Evolutionary conservation across 306 rosid species (phyloP), one percentile per base, ranked within the genome.

Genomic region (Hippophae rhamnoides): DNA sequence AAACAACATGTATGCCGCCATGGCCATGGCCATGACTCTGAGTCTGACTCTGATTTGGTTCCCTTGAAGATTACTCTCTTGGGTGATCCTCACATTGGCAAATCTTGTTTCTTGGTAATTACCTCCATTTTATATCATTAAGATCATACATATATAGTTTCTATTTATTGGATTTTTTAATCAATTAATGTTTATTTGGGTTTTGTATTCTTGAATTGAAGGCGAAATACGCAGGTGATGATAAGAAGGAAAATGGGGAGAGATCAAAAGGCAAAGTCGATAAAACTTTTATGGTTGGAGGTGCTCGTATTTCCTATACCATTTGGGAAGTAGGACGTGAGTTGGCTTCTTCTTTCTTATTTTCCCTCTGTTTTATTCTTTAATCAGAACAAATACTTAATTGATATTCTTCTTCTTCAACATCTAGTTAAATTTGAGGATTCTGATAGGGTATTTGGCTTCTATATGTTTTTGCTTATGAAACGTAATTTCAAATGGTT

Each of bases 291-390:
- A 53, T 73, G 52, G 90, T 92, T 38, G 57, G 69, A 46, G 96
- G 92, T 60, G 99, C 95, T 43, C 80, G 99, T 1, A 85, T 92
- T 67, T 85, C 96, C 2, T 88, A 85, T 58, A 43, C 83, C 70
- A 82, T 92, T 62, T 92, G 99, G 96, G 99, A 88, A 84, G 95
- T 92, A 41, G 86, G 76, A 85, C 95, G 99, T 83, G 75, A 47
- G 49, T 27, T 61, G 26, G 11, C 44, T 5, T 8, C 13, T 57
- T 47, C 5, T 6, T 6, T 38, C n/a, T 0, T 10, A 9, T 5
- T 56, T 56, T 56, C 46, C 38, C 26, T 40, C 9, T 23, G 5
- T 23, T 7, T 8, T 9, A 53, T 53, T 18, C 9, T 40, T 12
- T 53, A 4, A 8, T 0, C 12, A 46, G 3, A 46, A 46, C 9